A percentile compares a stretch with the other conserved stretches of the same genome.
phyloP scores from a whole-genome alignment of 139 green algal genomes.

The Microglena sp. region DNA sequence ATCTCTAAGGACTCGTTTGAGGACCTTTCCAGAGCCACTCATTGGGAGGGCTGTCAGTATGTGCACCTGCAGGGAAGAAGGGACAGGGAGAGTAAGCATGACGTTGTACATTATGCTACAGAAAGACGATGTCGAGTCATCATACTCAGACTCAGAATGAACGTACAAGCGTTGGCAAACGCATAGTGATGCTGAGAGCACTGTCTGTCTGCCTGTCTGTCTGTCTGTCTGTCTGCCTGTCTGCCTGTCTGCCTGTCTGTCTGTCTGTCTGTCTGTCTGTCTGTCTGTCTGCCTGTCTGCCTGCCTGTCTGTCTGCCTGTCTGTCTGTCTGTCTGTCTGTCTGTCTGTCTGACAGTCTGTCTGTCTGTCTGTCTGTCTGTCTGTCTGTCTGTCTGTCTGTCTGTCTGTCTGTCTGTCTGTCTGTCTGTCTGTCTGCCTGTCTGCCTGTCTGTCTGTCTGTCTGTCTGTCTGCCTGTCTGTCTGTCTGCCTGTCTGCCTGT shows the following conservation, averaged over 20 bases:
- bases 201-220: too few species aligned
- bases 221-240: too few species aligned
- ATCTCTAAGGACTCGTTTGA: slow-evolving; percentile 66
- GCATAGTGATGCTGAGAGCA: too few species aligned
- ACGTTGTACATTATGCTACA: too few species aligned
- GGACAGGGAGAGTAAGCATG: too few species aligned
- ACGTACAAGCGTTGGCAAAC: too few species aligned
- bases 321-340: background rate
- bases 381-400: background rate
- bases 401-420: background rate
- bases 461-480: background rate
- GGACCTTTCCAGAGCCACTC: slow-evolving; percentile 75
- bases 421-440: background rate
- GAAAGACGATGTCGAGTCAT: background rate
- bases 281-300: background rate
- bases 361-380: background rate
- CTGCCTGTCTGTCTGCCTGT: background rate
- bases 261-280: too few species aligned
- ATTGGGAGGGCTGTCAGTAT: slow-evolving; percentile 58
- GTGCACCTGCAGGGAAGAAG: slow-evolving; percentile 24
- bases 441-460: background rate
- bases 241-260: too few species aligned
- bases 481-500: background rate
- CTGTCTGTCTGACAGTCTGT: background rate
- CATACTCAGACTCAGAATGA: too few species aligned